A percentile compares a stretch with the other conserved stretches of the same genome.
Evolutionary conservation across 108 stramenopile genomes (phyloP).

Genomic region (Stephanodiscus minutulus): DNA sequence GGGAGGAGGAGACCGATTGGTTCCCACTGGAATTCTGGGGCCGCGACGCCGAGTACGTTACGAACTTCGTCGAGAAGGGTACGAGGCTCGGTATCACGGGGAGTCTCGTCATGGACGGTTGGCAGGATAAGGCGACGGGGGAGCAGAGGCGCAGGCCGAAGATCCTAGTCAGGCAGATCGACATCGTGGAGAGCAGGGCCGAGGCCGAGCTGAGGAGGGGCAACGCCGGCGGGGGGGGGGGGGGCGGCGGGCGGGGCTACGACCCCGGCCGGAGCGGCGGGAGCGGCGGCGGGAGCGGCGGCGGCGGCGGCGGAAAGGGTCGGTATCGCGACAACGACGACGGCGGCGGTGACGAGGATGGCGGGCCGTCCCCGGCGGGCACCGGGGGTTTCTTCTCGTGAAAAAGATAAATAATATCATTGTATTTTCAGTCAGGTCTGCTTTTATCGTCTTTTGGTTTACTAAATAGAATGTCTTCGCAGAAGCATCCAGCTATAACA

Average conservation of each 20-base stretch:
- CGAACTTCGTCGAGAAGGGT: conserved; percentile 78
- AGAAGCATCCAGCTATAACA: too few relatives aligned
- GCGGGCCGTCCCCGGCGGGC: conserved; percentile 35
- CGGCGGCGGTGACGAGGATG: conserved; percentile 38
- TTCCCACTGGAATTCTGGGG: conserved; percentile 92
- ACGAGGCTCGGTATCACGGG: conserved; percentile 73
- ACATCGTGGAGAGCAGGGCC: conserved; percentile 76
- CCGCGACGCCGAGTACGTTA: conserved; percentile 81
- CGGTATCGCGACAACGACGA: conserved; percentile 19
- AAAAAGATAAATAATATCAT: background rate
- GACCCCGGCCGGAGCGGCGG: background rate
- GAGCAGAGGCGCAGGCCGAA: conserved; percentile 58
- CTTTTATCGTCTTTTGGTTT: too few relatives aligned
- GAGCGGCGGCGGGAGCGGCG: conserved; percentile 5
- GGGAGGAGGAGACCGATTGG: conserved; percentile 94
- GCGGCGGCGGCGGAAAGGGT: conserved; percentile 10
- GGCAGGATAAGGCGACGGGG: conserved; percentile 69
- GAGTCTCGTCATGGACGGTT: conserved; percentile 60
- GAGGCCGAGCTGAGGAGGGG: conserved; percentile 63
- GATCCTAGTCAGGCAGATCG: conserved; percentile 70
- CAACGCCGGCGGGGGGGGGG: conserved; percentile 8
- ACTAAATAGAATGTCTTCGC: too few relatives aligned
- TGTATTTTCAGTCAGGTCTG: background rate
- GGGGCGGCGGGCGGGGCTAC: conserved; percentile 8
- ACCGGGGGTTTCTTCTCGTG: conserved; percentile 43